Evolutionary conservation across 2,329 filamentous ascomycete genomes (phyloP).

Genomic region (Penicillium sp.): DNA sequence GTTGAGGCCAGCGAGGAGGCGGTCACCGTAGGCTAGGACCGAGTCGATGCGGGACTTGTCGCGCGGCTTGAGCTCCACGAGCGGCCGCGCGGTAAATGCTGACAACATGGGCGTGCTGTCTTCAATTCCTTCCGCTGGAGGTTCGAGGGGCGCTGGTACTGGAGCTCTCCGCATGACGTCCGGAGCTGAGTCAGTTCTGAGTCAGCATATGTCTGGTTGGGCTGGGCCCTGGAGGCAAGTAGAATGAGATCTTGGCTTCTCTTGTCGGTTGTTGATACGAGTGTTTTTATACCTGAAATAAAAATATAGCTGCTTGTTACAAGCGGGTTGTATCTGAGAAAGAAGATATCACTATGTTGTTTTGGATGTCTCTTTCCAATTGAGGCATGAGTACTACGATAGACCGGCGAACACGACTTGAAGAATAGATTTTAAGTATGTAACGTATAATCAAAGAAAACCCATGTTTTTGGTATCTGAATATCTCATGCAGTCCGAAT

Average conservation of each 20-base stretch:
- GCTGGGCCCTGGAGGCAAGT: neutral
- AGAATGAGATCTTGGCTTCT: neutral
- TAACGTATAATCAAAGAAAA: slow-evolving; percentile 1
- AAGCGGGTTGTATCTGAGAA: neutral
- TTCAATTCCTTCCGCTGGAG: slow-evolving; percentile 18
- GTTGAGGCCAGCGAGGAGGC: slow-evolving; percentile 86
- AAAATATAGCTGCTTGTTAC: neutral
- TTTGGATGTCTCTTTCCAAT: neutral
- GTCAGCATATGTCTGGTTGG: slow-evolving; percentile 2
- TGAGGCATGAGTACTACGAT: neutral
- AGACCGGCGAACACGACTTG: neutral
- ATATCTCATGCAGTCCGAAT: slow-evolving; percentile 11
- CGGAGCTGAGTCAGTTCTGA: slow-evolving; percentile 15
- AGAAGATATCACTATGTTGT: neutral
- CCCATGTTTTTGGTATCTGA: slow-evolving; percentile 18
- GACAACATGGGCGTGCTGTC: slow-evolving; percentile 69
- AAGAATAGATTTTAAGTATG: neutral
- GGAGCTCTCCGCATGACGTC: slow-evolving; percentile 14
- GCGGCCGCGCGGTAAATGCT: slow-evolving; percentile 91
- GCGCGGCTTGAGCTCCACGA: slow-evolving; percentile 92
- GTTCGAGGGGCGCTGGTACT: slow-evolving; percentile 7
- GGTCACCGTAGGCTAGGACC: slow-evolving; percentile 87
- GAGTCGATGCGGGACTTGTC: slow-evolving; percentile 98
- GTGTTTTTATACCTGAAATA: no score
- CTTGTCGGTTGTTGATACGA: neutral